Evolutionary conservation across 2,329 filamentous ascomycete species (phyloP).

Genomic region (Aspergillus oerlinghausenensis): DNA sequence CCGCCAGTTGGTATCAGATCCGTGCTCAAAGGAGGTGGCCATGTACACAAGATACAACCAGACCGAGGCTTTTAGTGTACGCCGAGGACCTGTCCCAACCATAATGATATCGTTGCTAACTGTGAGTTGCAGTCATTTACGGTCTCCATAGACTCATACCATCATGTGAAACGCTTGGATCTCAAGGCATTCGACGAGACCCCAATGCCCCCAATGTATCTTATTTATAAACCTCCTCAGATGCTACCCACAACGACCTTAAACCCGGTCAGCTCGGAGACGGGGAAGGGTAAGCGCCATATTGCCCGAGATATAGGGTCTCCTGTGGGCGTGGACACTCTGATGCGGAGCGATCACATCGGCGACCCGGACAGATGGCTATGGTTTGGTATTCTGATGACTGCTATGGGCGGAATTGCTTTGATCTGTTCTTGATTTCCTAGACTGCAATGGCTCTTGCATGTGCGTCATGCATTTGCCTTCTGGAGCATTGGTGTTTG

Average conservation of each 20-base stretch:
- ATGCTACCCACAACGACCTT: slow-evolving; percentile 67
- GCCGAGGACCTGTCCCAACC: slow-evolving; percentile 1
- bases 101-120: slow-evolving; percentile 4
- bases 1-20: slow-evolving; percentile 61
- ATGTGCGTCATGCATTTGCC: neutral
- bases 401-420: slow-evolving; percentile 39
- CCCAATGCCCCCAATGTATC: slow-evolving; percentile 64
- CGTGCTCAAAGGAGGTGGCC: slow-evolving; percentile 53
- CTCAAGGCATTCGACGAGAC: slow-evolving; percentile 61
- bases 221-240: slow-evolving; percentile 57
- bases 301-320: slow-evolving; percentile 11
- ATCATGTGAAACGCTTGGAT: slow-evolving; percentile 59
- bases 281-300: slow-evolving; percentile 33
- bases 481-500: slow-evolving; percentile 4
- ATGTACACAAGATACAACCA: slow-evolving; percentile 65
- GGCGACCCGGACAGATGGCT: slow-evolving; percentile 42
- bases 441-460: neutral
- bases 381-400: slow-evolving; percentile 47
- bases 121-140: slow-evolving; percentile 32
- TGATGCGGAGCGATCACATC: slow-evolving; percentile 30
- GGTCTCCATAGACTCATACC: slow-evolving; percentile 54
- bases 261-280: slow-evolving; percentile 50
- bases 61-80: slow-evolving; percentile 58
- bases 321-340: slow-evolving; percentile 21
- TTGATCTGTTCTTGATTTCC: slow-evolving; percentile 29